Conservation (phyloP, 2,329 filamentous ascomycete species). For the Pseudomassariella vexata region DNA sequence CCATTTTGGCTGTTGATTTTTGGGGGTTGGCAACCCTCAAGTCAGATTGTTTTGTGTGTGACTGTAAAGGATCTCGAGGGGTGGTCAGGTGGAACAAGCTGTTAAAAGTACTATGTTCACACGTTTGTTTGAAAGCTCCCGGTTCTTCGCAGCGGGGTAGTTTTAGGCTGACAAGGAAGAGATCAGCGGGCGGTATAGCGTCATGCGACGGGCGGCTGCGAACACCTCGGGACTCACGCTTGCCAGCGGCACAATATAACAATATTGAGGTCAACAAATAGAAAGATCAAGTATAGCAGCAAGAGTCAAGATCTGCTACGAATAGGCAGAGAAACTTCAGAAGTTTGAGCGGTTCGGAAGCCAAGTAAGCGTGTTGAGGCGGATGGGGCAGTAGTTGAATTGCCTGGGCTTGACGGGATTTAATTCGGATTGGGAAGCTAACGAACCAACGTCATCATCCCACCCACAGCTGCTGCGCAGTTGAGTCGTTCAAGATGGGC, state of each 20-base stretch:
- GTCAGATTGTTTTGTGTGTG: neutral
- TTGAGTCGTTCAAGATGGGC: too few species aligned
- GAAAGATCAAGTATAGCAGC: neutral
- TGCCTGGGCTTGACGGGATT: constrained; percentile 9
- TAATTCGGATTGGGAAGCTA: constrained; percentile 11
- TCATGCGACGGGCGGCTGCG: constrained; percentile 3
- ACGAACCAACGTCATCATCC: constrained; percentile 23
- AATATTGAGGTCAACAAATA: neutral
- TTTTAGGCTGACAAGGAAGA: constrained; percentile 1
- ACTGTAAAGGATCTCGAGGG: neutral
- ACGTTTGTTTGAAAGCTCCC: constrained; percentile 1
- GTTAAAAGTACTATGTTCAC: too few species aligned
- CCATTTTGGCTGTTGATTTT: constrained; percentile 11
- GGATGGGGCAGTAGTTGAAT: constrained; percentile 7
- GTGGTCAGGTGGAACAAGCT: constrained; percentile 1
- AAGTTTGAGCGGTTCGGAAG: too few species aligned
- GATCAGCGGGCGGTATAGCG: constrained; percentile 5
- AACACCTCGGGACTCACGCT: neutral
- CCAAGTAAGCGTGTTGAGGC: too few species aligned
- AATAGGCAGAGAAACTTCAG: neutral
- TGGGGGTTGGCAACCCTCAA: neutral
- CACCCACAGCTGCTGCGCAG: constrained; percentile 16
- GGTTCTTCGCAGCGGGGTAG: constrained; percentile 5
- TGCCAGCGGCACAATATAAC: neutral
- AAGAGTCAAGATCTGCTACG: neutral